These are phyloP conservation scores for Quercus dentata DNA, from an alignment of 306 rosid species.

Conservation along the genomic window DNA sequence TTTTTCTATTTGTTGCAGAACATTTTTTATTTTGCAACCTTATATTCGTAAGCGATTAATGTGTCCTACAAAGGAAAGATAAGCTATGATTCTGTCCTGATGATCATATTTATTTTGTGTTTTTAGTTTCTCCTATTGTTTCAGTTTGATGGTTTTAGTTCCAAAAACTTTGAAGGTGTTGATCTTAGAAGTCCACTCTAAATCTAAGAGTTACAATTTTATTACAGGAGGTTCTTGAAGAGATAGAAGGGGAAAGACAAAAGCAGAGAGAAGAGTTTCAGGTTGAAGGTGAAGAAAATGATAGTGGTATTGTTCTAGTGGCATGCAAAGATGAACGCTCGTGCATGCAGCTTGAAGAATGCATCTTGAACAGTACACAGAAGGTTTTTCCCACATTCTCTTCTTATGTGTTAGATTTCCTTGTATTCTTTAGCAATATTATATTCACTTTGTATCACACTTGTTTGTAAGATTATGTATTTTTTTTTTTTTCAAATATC, in stretches of 20 bases:
- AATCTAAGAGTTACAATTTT: conserved; percentile 14
- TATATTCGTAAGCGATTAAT: too few relatives aligned
- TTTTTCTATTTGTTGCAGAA: background rate
- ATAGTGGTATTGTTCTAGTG: conserved; percentile 73
- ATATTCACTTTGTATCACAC: background rate
- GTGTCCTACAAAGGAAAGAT: background rate
- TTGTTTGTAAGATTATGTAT: background rate
- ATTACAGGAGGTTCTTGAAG: conserved; percentile 87
- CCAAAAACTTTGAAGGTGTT: conserved; percentile 12
- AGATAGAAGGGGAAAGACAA: conserved; percentile 80
- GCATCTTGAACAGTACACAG: conserved; percentile 55
- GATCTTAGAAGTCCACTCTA: conserved; percentile 22
- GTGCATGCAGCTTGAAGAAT: conserved; percentile 87
- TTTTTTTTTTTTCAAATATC: background rate
- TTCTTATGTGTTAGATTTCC: background rate
- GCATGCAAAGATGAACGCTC: conserved; percentile 96
- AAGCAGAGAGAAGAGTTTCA: conserved; percentile 45
- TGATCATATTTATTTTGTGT: conserved; percentile 5
- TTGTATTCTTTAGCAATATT: background rate
- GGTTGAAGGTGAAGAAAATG: conserved; percentile 49
- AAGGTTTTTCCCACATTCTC: conserved; percentile 42
- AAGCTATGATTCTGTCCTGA: conserved; percentile 4
- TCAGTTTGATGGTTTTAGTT: conserved; percentile 10
- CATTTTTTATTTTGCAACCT: background rate
- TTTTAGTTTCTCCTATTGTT: conserved; percentile 4